Base-by-base conservation (phyloP, 768 basidiomycete genomes). In the Mycena albidolilacea region DNA sequence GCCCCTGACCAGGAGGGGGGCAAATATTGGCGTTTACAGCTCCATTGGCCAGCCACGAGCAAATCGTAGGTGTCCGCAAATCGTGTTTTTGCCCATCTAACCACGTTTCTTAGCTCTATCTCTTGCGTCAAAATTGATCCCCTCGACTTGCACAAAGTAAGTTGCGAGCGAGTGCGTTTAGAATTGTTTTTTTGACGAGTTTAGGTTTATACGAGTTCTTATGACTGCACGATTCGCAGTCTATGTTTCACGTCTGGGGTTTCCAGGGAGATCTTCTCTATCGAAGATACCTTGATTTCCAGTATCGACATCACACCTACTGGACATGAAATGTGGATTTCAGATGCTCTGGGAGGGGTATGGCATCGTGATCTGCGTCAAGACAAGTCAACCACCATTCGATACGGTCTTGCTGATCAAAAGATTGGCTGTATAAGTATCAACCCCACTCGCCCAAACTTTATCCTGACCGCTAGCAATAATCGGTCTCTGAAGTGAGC, bases 261-360 rank as follows among this genome's bases (percentile, higher is more conserved):
- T 41, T 94, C 95, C 3, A 85, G 84, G 35, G 93, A 96, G 80
- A 80, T 96, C 19, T 93, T 88, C 76, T 84, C 90, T 1, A 88
- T 87, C 21, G 90, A 91, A 2, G 88, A 91, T 38, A 79, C 80
- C 14, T 84, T 95, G 48, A 89, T 95, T 37, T 89, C 87, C n/a
- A 91, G 90, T 75, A 84, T 96, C 63, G 95, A 96, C 73, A 76
- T 95, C 14, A 81, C 89, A 0, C 90, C 91, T 0, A 83, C 84
- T 3, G 95, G 95, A 0, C 84, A 92, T 62, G 94, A 95, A 78
- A 89, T 96, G 87, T 96, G 95, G 95, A 87, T 96, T 65, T 93
- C 94, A 1, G 95, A 96, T 79, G 86, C 84, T 3, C 75, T 81
- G 8, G 95, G 95, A 17, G 92, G 94, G 30, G 84, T 90, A 6